phyloP scores from a whole-genome alignment of 306 rosid species.

The Vigna mungo region DNA sequence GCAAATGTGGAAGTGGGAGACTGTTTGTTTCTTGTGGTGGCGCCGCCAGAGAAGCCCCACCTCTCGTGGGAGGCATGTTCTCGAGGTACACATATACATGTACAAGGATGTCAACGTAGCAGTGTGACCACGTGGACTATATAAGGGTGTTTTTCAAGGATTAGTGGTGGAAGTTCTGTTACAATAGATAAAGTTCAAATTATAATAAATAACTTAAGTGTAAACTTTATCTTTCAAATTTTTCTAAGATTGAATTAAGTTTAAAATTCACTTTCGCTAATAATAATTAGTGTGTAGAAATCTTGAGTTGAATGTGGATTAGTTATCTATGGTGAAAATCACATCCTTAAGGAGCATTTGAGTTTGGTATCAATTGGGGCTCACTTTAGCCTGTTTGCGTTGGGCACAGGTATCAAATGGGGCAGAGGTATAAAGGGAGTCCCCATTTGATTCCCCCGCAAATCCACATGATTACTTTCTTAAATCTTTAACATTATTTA shows the following conservation, averaged over 20 bases:
- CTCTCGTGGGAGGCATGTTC: slow-evolving; percentile 45
- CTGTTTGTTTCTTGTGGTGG: slow-evolving; percentile 39
- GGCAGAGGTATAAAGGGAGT: slow-evolving; percentile 13
- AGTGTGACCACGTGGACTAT: slow-evolving; percentile 39
- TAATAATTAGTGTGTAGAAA: too few relatives aligned
- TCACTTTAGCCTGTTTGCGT: slow-evolving; percentile 25
- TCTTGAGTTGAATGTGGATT: slow-evolving; percentile 24
- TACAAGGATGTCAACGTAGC: slow-evolving; percentile 44
- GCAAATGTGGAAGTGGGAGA: slow-evolving; percentile 40
- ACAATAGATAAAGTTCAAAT: too few relatives aligned
- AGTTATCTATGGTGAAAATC: slow-evolving; percentile 19
- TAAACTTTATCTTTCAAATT: too few relatives aligned
- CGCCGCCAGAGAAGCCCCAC: slow-evolving; percentile 43
- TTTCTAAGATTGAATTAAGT: too few relatives aligned
- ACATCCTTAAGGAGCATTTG: slow-evolving; percentile 27
- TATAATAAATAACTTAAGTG: too few relatives aligned
- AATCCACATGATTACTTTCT: slow-evolving; percentile 26
- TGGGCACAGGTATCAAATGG: slow-evolving; percentile 40
- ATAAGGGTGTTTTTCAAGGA: slow-evolving; percentile 33
- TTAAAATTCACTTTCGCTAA: too few relatives aligned
- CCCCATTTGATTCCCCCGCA: slow-evolving; percentile 32
- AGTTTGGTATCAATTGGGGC: slow-evolving; percentile 44
- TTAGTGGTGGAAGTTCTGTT: too few relatives aligned
- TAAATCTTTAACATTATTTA: not conserved
- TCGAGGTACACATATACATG: slow-evolving; percentile 30